Evolutionary conservation across 2,329 filamentous ascomycete species (phyloP), one percentile per base, ranked within the genome.

Genomic region (Ceratocystis colombiana): DNA sequence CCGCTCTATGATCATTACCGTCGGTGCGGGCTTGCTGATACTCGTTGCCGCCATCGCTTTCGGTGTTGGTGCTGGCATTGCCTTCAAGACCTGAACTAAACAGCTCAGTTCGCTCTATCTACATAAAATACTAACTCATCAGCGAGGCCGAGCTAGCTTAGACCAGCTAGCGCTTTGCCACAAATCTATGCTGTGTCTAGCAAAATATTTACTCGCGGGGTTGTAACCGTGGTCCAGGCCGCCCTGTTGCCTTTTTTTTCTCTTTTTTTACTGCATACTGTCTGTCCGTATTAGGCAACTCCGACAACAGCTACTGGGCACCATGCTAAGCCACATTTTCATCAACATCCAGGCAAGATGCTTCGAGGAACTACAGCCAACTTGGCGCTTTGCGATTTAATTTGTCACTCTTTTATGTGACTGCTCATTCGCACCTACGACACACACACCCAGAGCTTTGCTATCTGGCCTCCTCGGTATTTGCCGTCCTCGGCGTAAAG

Each of bases 51-150:
- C 68, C 41, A 68, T 71, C 28, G 70, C 69, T 17, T 68, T 71
- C 50, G 71, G 71, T 37, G 66, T 72, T 12, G 71, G 69, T 8
- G 70, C 68, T 7, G 70, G 71, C 6, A 62, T 71, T 57, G 71
- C 71, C 3, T 66, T 70, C 59, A 67, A 67, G 53, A 64, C 63
- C 10, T 68, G 64, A 66, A 64, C 44, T 20, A 20, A 10, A 12
- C 48, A 3, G n/a, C n/a, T 22, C 48, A 22, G 8, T 20, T 50
- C 48, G 48, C 22, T 0, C 22, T 50, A 25, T 62, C 61, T 46
- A 33, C 25, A 33, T 15, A 37, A 12, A 61, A 30, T 5, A 48
- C 25, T 12, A 37, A 37, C 10, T 37, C 33, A 15, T 12, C 3
- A 41, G 37, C 37, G 0, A 41, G 37, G 10, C 37, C 37, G 12